Percentiles rank a stretch among this genome's conserved stretches.
Evolutionary conservation across 1,139 yeast genomes (phyloP).

Genomic region (Sugiyamaella neomexicana): DNA sequence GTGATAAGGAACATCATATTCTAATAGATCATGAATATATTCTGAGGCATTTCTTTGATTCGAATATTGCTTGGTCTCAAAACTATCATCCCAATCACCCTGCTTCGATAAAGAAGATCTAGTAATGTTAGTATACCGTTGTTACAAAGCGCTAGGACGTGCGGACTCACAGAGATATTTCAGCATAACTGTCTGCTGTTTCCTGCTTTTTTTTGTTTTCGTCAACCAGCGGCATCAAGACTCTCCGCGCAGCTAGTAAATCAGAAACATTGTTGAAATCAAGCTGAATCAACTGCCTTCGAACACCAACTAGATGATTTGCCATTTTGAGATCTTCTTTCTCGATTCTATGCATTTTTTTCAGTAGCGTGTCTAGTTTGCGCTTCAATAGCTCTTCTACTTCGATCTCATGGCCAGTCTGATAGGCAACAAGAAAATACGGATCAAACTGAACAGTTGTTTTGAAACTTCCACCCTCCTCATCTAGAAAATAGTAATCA

Average conservation of each 20-base stretch:
- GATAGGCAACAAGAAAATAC: conserved; percentile 74
- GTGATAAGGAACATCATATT: conserved; percentile 95
- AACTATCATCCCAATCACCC: conserved; percentile 28
- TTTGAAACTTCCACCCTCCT: conserved; percentile 95
- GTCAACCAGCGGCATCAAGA: conserved; percentile 65
- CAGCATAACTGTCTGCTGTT: conserved; percentile 69
- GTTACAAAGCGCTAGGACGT: conserved; percentile 27
- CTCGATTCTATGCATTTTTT: conserved; percentile 52
- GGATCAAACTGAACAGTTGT: conserved; percentile 84
- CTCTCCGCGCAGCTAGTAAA: conserved; percentile 69
- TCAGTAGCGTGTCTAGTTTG: conserved; percentile 62
- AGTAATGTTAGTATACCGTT: conserved; percentile 10
- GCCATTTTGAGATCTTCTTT: conserved; percentile 82
- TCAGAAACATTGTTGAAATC: conserved; percentile 76
- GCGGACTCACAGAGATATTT: conserved; percentile 44
- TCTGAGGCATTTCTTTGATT: conserved; percentile 55
- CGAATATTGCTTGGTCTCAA: conserved; percentile 21
- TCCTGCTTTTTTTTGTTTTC: conserved; percentile 66
- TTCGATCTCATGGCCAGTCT: conserved; percentile 55
- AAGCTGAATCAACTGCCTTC: conserved; percentile 63
- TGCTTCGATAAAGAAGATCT: conserved; percentile 26
- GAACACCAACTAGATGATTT: conserved; percentile 82
- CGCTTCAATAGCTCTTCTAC: conserved; percentile 83
- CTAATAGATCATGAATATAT: conserved; percentile 76
- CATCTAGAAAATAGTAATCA: conserved; percentile 93